Conservation (phyloP, 2,329 filamentous ascomycete genomes). For the Xylaria arbuscula region DNA sequence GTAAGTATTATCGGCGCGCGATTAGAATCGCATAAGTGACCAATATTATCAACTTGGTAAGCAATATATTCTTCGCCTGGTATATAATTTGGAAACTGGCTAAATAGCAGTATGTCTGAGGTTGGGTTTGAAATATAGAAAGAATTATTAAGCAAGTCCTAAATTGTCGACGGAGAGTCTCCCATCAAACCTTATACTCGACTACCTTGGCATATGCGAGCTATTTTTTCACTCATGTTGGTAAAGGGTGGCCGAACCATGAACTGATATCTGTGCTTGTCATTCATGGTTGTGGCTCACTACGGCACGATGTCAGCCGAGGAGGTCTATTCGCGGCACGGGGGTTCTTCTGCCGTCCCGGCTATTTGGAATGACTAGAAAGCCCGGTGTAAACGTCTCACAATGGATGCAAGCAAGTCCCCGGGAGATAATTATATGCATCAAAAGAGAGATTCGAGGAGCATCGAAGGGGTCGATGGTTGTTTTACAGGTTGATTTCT, state of each 20-base stretch:
- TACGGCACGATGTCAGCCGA: slow-evolving; percentile 23
- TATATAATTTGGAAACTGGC: neutral
- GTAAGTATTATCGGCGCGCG: neutral
- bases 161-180: neutral
- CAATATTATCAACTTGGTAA: neutral
- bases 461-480: neutral
- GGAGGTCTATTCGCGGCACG: slow-evolving; percentile 28
- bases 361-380: slow-evolving; percentile 29
- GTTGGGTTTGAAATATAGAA: neutral
- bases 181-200: too few species aligned
- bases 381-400: slow-evolving; percentile 28
- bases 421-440: slow-evolving; percentile 13
- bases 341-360: slow-evolving; percentile 29
- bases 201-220: too few species aligned
- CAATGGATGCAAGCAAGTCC: slow-evolving; percentile 19
- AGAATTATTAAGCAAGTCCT: neutral
- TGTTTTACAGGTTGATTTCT: neutral
- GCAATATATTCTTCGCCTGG: too few species aligned
- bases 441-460: slow-evolving; percentile 16
- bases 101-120: neutral
- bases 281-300: neutral
- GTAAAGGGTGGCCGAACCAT: neutral
- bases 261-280: neutral
- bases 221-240: neutral
- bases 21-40: neutral